Conservation (phyloP, 2,329 filamentous ascomycete genomes). For the Ascochyta viciae-villosae region DNA sequence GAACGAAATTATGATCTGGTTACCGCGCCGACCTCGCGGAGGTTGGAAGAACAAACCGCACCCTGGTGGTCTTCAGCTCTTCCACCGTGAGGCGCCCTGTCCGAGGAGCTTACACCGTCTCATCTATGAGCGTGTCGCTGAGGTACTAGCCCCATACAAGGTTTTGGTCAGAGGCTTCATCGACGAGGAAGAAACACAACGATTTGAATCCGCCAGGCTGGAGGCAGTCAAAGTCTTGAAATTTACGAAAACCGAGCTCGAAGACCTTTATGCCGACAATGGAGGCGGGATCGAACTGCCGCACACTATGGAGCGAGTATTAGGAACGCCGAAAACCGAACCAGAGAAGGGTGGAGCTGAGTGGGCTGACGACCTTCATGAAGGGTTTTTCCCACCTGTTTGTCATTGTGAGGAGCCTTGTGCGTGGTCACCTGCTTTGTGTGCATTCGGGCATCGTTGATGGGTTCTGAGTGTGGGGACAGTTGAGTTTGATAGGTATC, state of each 20-base stretch:
- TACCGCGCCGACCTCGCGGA: conserved; percentile 20
- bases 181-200: conserved; percentile 25
- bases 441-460: not conserved
- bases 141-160: conserved; percentile 18
- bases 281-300: conserved; percentile 26
- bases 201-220: conserved; percentile 12
- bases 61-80: conserved; percentile 22
- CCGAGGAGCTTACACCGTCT: conserved; percentile 30
- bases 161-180: conserved; percentile 28
- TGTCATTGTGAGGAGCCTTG: conserved; percentile 7
- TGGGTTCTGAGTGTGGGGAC: too few relatives aligned
- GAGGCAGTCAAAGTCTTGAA: conserved; percentile 6
- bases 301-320: not conserved
- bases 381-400: not conserved
- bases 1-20: conserved; percentile 25
- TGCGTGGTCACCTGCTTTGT: not conserved
- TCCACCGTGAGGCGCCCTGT: conserved; percentile 28
- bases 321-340: not conserved
- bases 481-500: too few relatives aligned
- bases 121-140: conserved; percentile 35
- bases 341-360: not conserved
- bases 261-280: conserved; percentile 25
- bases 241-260: conserved; percentile 20
- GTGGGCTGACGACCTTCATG: not conserved
- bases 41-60: conserved; percentile 9